phyloP scores from a whole-genome alignment of 352 stramenopile species.

The Phytophthora meadii region DNA sequence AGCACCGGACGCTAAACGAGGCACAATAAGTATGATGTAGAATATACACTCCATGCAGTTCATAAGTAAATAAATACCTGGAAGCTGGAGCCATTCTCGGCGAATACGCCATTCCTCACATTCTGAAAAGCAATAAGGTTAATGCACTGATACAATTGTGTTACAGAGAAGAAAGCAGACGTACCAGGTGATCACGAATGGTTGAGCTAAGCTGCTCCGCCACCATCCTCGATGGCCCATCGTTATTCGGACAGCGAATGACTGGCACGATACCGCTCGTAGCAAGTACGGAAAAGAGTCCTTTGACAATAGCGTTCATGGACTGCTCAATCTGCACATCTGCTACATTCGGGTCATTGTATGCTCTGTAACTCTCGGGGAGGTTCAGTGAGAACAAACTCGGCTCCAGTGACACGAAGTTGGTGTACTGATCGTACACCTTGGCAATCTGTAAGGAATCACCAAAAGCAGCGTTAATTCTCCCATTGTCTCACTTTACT shows the following conservation, averaged over 20 bases:
- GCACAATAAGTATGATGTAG: slow-evolving; percentile 1
- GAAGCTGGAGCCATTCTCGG: slow-evolving; percentile 63
- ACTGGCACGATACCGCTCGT: slow-evolving; percentile 94
- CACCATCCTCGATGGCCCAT: slow-evolving; percentile 96
- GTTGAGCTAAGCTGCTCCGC: slow-evolving; percentile 92
- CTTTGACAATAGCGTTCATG: slow-evolving; percentile 73
- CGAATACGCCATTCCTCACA: slow-evolving; percentile 72
- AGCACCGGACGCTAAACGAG: slow-evolving; percentile 89
- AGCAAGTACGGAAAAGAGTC: slow-evolving; percentile 94
- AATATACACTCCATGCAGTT: background rate
- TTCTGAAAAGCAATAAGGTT: slow-evolving; percentile 34
- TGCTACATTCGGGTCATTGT: slow-evolving; percentile 90
- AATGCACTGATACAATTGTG: background rate
- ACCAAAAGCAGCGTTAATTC: slow-evolving; percentile 3
- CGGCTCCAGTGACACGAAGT: slow-evolving; percentile 97
- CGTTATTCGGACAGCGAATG: slow-evolving; percentile 94
- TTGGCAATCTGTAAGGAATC: slow-evolving; percentile 84
- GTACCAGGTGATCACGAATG: slow-evolving; percentile 80
- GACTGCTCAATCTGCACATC: slow-evolving; percentile 85
- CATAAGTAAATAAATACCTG: slow-evolving; percentile 48
- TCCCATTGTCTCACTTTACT: background rate
- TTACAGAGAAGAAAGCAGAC: background rate
- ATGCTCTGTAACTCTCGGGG: slow-evolving; percentile 92
- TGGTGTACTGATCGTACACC: slow-evolving; percentile 97
- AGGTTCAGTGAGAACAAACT: slow-evolving; percentile 96